Percentiles rank a stretch among this genome's conserved stretches.
These are phyloP conservation scores for Penicillium hesseltinei DNA, from an alignment of 2,329 filamentous ascomycete genomes.

Conservation along the genomic window DNA sequence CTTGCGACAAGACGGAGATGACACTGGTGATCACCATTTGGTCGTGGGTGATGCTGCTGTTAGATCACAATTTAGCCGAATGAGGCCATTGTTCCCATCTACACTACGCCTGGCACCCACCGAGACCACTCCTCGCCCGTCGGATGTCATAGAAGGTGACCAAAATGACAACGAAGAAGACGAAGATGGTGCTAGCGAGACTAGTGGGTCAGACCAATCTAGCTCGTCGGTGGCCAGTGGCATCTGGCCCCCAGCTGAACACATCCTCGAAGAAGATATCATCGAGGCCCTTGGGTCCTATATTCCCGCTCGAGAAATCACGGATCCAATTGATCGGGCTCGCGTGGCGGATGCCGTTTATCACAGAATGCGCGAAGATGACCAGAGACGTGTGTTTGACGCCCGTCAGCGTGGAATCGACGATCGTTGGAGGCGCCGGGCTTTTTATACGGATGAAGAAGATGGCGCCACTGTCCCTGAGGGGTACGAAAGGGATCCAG, in stretches of 20 bases:
- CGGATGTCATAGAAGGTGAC: constrained; percentile 6
- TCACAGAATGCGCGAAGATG: constrained; percentile 40
- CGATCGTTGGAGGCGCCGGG: constrained; percentile 72
- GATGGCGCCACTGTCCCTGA: constrained; percentile 67
- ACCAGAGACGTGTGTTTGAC: constrained; percentile 38
- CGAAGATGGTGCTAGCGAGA: constrained; percentile 23
- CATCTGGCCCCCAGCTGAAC: constrained; percentile 42
- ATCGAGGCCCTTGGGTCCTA: constrained; percentile 43
- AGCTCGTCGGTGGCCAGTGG: constrained; percentile 31
- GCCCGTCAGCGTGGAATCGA: constrained; percentile 51
- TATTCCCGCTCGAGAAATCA: constrained; percentile 44
- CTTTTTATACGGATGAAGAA: constrained; percentile 83
- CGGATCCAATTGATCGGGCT: constrained; percentile 42
- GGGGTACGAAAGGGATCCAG: constrained; percentile 53
- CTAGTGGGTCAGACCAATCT: constrained; percentile 23
- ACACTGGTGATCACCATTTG: constrained; percentile 60
- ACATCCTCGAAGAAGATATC: constrained; percentile 43
- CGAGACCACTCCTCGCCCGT: constrained; percentile 8
- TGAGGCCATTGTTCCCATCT: constrained; percentile 35
- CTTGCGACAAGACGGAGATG: constrained; percentile 59
- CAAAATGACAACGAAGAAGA: constrained; percentile 21
- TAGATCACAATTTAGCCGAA: constrained; percentile 35
- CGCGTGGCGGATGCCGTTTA: constrained; percentile 40
- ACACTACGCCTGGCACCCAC: constrained; percentile 26
- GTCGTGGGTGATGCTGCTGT: constrained; percentile 54